Evolutionary conservation across 768 basidiomycete genomes (phyloP), one percentile per base, ranked within the genome.

Genomic region (Rhizopogon vinicolor): DNA sequence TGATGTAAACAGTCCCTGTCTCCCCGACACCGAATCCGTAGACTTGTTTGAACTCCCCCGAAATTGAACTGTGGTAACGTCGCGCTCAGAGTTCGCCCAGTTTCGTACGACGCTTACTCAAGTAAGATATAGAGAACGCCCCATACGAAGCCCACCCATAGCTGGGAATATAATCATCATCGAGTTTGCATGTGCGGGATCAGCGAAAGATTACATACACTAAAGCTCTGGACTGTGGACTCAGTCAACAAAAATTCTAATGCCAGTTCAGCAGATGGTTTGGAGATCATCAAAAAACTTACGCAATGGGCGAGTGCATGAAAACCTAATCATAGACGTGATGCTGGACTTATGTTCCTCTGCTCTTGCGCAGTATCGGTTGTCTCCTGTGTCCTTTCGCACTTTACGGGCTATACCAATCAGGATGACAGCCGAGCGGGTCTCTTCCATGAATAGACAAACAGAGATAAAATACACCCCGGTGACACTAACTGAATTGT

Each of bases 191-290:
- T 13, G 14, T 14, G 12, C 14, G 5, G 44, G 37, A 16, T 25
- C 16, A 42, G 41, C 5, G 3, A 44, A 55, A 8, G 13, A 25
- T 41, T 69, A 22, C 81, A 41, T 63, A 88, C 87, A 63, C 83
- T 86, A 64, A 93, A 88, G 61, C 83, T 84, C 3, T 79, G 69
- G 5, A 93, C 90, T 39, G 87, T 78, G 0, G 87, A 87, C 65
- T 94, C 93, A 0, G 66, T 65, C 39, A 66, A 46, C 16, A 70
- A 56, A 10, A 69, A 39, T 29, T 37, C 65, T 68, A 43, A 3
- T 19, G 28, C 12, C 18, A 25, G 41, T 14, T 58, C 12, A 55
- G 41, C n/a, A 37, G 35, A 57, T 10, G 10, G 7, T 6, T 28
- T 46, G 18, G 16, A 1, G 12, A 56, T 9, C n/a, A 7, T 14